These are phyloP conservation scores for Melampsora larici-populina DNA, from an alignment of 1,284 basidiomycete genomes.

Conservation along the genomic window DNA sequence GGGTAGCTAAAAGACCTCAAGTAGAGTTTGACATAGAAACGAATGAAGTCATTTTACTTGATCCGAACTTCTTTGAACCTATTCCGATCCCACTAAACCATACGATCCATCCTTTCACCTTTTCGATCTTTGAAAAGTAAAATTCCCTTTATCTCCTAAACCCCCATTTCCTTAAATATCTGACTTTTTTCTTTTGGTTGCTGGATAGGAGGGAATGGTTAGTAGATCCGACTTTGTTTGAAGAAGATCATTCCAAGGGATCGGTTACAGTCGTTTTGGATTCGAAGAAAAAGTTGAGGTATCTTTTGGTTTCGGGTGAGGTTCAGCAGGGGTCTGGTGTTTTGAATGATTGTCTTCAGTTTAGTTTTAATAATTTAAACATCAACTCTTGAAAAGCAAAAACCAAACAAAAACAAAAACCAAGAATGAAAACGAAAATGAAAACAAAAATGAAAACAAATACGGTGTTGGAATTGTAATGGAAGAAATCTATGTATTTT, in stretches of 20 bases:
- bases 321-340: not conserved
- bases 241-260: slow-evolving; percentile 75
- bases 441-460: too few relatives aligned
- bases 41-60: slow-evolving; percentile 66
- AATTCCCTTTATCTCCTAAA: too few relatives aligned
- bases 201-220: slow-evolving; percentile 64
- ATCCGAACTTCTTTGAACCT: slow-evolving; percentile 57
- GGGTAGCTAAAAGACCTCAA: slow-evolving; percentile 69
- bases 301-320: not conserved
- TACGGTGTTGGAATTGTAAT: too few relatives aligned
- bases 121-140: slow-evolving; percentile 13
- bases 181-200: not conserved
- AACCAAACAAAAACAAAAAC: too few relatives aligned
- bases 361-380: not conserved
- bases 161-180: too few relatives aligned
- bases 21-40: slow-evolving; percentile 70
- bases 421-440: too few relatives aligned
- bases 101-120: slow-evolving; percentile 57
- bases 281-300: slow-evolving; percentile 59
- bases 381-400: not conserved
- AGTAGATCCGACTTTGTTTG: slow-evolving; percentile 81
- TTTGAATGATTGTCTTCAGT: not conserved
- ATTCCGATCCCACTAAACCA: slow-evolving; percentile 62
- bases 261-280: slow-evolving; percentile 67
- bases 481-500: too few relatives aligned